Base-by-base conservation (phyloP, 2,329 filamentous ascomycete species). In the Rutstroemia sp. region DNA sequence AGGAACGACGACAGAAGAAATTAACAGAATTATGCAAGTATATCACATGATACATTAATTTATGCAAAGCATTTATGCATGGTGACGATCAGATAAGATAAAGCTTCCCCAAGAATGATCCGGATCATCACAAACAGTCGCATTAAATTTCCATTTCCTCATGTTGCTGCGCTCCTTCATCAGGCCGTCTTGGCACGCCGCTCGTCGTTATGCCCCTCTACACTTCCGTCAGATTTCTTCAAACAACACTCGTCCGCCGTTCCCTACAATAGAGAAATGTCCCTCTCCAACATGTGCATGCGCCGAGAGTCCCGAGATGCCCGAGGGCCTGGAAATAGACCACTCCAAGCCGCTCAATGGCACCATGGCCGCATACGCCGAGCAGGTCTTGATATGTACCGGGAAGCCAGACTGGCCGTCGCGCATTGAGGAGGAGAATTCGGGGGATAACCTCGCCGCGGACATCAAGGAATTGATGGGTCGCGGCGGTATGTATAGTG, bases 381-480 rank as follows among this genome's bases (percentile, higher is more conserved):
- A 95, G 71, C 91, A 96, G 64, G 80, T 96, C 3, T 72, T 97
- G 9, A 78, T 96, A 14, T 92, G 87, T 60, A 95, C 91, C 0
- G 91, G 89, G 4, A 82, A 83, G 59, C 73, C 78, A 30, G 88
- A 95, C 72, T 96, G 92, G 92, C 76, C 78, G 27, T 92, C 87
- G 67, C 81, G 82, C 57, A 95, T 96, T 60, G 91, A 95, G 69
- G 85, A 95, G 47, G 90, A 95, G 58, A 82, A 86, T 64, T 79
- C 72, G 65, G 81, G 75, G 16, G 78, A 83, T 62, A 86, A 86
- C 63, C 70, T 92, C 17, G 83, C 86, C 5, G 83, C 86, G 39
- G 84, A 88, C 55, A 70, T 96, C 57, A 92, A 89, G 69, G 78
- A 81, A 63, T 68, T 89, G 38, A 73, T 89, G 60, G 86, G 85